phyloP scores from a whole-genome alignment of 352 stramenopile genomes.

The Globisporangium orthogonon region DNA sequence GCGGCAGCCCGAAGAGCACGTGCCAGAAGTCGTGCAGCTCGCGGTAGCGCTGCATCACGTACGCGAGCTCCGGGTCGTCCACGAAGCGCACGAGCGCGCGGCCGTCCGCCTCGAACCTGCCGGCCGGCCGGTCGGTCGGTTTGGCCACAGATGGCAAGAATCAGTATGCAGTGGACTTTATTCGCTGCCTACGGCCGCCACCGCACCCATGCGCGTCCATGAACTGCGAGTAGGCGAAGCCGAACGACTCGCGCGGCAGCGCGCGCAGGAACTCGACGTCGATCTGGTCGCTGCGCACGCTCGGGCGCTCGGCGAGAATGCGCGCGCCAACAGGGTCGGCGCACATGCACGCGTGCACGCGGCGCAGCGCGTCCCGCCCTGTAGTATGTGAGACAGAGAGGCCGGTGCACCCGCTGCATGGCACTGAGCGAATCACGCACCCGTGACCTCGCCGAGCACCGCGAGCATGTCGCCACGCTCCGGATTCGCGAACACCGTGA shows the following conservation, averaged over 20 bases:
- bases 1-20: conserved; percentile 91
- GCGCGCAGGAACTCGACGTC: conserved; percentile 57
- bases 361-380: conserved; percentile 77
- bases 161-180: too few relatives aligned
- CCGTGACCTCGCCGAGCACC: conserved; percentile 92
- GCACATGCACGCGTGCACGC: conserved; percentile 85
- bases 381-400: not conserved
- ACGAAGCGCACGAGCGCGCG: conserved; percentile 83
- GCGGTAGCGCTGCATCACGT: conserved; percentile 94
- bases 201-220: conserved; percentile 82
- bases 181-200: too few relatives aligned
- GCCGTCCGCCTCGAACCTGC: conserved; percentile 85
- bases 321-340: conserved; percentile 70
- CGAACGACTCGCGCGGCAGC: conserved; percentile 83
- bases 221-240: conserved; percentile 87
- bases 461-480: conserved; percentile 94
- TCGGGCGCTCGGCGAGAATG: conserved; percentile 87
- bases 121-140: not conserved
- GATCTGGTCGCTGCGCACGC: conserved; percentile 73
- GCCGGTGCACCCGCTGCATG: too few relatives aligned
- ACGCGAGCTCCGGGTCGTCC: conserved; percentile 93
- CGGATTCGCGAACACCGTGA: conserved; percentile 89
- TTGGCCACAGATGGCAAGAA: too few relatives aligned
- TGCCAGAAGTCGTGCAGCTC: conserved; percentile 97
- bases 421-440: too few relatives aligned